Evolutionary conservation across 2,329 filamentous ascomycete species (phyloP).

Genomic region (Thelonectria discophora): DNA sequence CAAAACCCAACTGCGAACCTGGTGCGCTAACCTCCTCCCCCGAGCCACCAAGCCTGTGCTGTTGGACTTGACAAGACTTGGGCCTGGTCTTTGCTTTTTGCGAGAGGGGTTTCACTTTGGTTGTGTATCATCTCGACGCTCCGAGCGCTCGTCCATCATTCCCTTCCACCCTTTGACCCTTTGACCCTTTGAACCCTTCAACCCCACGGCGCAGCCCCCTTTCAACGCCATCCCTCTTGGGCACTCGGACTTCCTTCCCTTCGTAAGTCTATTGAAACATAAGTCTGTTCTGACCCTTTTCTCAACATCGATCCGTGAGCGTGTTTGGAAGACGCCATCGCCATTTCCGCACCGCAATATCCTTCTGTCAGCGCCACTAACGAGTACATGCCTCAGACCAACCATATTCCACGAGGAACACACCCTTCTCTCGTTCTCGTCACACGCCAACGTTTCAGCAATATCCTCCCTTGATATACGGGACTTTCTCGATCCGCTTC

Average conservation of each 20-base stretch:
- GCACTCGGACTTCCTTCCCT: constrained; percentile 21
- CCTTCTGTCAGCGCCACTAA: constrained; percentile 34
- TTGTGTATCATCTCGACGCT: constrained; percentile 31
- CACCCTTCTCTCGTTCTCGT: constrained; percentile 25
- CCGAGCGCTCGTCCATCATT: constrained; percentile 26
- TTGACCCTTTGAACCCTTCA: constrained; percentile 22
- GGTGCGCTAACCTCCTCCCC: constrained; percentile 31
- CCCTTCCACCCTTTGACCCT: constrained; percentile 35
- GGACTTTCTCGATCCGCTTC: constrained; percentile 25
- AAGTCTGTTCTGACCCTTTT: constrained; percentile 21
- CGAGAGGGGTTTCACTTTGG: constrained; percentile 42
- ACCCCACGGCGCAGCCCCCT: too few species aligned
- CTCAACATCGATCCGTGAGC: constrained; percentile 21
- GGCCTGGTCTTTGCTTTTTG: constrained; percentile 40
- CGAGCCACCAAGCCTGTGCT: constrained; percentile 33
- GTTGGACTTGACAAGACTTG: constrained; percentile 31
- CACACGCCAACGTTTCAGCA: constrained; percentile 36
- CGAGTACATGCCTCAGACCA: constrained; percentile 31
- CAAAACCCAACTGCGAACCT: constrained; percentile 26
- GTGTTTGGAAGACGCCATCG: constrained; percentile 19
- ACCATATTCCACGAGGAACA: constrained; percentile 30
- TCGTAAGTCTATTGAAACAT: constrained; percentile 18
- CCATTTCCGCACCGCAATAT: constrained; percentile 25
- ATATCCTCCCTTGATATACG: constrained; percentile 35
- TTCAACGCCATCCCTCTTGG: too few species aligned